Evolutionary conservation across 495 filamentous ascomycete species (phyloP), one percentile per base, ranked within the genome.

Genomic region (Daldinia bambusicola): DNA sequence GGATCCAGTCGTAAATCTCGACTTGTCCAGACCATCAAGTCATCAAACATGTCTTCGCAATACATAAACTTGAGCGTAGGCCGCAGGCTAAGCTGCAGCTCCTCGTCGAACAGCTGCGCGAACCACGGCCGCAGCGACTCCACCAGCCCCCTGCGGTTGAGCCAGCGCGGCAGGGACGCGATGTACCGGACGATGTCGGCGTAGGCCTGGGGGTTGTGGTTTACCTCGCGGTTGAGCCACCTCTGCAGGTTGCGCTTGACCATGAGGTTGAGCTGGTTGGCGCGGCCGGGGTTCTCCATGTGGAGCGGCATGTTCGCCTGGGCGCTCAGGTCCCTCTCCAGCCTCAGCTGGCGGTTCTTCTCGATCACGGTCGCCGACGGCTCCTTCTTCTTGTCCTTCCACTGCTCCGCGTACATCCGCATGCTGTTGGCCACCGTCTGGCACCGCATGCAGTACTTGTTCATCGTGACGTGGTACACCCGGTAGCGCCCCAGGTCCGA

Each of bases 61-160:
- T 78, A 77, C 10, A 80, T 79, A 30, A 71, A 70, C 4, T 71
- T 79, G 0, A 77, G 80, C 9, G 83, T 76, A 72, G 82, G 83
- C 58, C 81, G 80, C 13, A 86, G 80, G 61, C 61, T 65, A 20
- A 52, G 56, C 30, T 61, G 63, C 2, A 31, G 48, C 26, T 64
- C 53, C 50, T 70, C 66, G 34, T 72, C 71, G 8, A 68, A 43
- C 36, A 76, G 48, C 53, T 37, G 66, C 66, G 50, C 74, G 53
- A 55, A 82, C 76, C 58, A 74, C 55, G 66, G 82, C 75, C 53
- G 68, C 70, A 69, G 38, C 75, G 30, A 74, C 63, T 67, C 31
- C 61, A 55, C 71, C 63, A 43, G 58, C 73, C 0, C 66, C 69
- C 2, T 63, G 60, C 50, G 75, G 69, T 75, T 75, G 63, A 67